Base-by-base conservation (phyloP, 768 basidiomycete genomes). In the Xerocomellus dryophilus region DNA sequence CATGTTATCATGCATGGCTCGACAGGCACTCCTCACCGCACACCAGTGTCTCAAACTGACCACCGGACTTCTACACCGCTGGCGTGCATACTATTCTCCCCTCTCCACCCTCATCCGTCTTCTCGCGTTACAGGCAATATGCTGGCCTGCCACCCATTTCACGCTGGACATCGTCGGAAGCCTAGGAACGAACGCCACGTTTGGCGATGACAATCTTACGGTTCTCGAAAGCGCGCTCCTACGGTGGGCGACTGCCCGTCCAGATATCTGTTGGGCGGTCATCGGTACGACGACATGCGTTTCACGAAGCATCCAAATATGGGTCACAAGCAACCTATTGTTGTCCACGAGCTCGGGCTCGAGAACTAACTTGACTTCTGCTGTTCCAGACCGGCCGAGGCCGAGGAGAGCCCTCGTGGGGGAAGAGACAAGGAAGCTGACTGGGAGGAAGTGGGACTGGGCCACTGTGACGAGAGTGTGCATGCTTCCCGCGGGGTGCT, bases 111-210 rank as follows among this genome's bases (percentile, higher is more conserved):
- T 98, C 57, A 89, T 97, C 63, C 88, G 96, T 15, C 84, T 98
- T 5, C 79, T 98, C 51, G 95, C 92, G 0, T 77, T 98, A 0
- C 96, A 98, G 67, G 90, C 91, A 17, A 94, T 98, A 54, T 98
- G 95, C 73, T 98, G 94, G 94, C 92, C 93, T 2, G 86, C 91
- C 4, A 97, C 94, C 5, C 89, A 92, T 60, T 71, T 92, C 36
- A 95, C 92, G 1, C 82, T 96, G 31, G 80, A 77, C 49, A 72
- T 93, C 46, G 77, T 98, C 42, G 84, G 86, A 29, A 61, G 56
- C 20, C 54, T 71, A 2, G 69, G 70, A 6, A 21, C 65, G 0
- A 61, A 68, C 34, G 8, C 47, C 5, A 39, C 57, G 4, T 38
- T 55, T 11, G 9, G 42, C 14, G 34, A 54, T 5, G 54, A 34